A percentile compares a stretch with the other conserved stretches of the same genome.
Conservation (phyloP, 768 basidiomycete genomes). For the Agrocybe praecox region DNA sequence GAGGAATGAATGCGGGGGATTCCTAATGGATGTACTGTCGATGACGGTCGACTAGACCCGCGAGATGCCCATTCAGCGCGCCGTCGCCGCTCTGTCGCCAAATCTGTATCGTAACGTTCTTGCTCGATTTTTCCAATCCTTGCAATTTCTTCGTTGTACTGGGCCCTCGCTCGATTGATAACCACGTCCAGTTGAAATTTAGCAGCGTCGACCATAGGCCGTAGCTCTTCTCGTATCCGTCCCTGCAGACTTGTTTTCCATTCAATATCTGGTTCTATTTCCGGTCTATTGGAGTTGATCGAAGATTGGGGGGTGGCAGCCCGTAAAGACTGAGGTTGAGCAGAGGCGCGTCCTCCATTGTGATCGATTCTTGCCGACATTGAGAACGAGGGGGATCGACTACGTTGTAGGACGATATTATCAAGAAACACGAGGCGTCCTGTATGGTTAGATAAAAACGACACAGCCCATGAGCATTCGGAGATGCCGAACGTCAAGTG, state of each 20-base stretch:
- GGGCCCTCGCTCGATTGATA: neutral
- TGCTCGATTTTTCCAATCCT: neutral
- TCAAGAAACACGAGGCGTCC: neutral
- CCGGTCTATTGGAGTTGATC: neutral
- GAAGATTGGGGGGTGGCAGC: too few relatives aligned
- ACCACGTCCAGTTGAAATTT: neutral
- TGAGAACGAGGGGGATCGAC: neutral
- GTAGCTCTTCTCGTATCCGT: neutral
- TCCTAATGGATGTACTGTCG: neutral
- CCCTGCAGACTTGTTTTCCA: neutral
- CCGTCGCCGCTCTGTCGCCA: neutral
- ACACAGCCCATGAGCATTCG: neutral
- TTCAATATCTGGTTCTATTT: neutral
- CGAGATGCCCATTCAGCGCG: neutral
- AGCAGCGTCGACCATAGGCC: neutral
- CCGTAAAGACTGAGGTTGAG: neutral
- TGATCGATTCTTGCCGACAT: neutral
- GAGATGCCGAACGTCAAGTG: neutral
- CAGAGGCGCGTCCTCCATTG: neutral
- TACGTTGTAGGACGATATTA: neutral
- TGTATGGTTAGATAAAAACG: neutral
- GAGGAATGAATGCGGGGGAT: neutral
- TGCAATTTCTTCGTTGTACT: neutral
- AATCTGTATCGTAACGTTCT: neutral
- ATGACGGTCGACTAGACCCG: neutral